A percentile compares a stretch with the other conserved stretches of the same genome.
Evolutionary conservation across 2,329 filamentous ascomycete species (phyloP).

Genomic region (Hymenoscyphus repandus): DNA sequence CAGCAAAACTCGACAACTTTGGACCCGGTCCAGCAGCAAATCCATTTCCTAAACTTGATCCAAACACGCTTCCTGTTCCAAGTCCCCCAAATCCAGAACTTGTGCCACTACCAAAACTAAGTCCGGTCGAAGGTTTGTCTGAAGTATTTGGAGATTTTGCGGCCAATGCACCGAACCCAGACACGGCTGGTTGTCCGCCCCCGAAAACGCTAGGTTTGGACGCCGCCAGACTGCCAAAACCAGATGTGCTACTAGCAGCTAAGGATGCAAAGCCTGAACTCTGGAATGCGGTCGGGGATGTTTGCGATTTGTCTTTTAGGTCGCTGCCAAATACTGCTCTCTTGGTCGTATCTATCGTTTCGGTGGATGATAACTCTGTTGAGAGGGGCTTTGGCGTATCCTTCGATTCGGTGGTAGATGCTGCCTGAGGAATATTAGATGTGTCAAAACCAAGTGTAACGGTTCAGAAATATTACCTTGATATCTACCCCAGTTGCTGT

Average conservation of each 20-base stretch:
- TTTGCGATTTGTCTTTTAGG: constrained; percentile 33
- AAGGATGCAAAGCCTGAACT: constrained; percentile 65
- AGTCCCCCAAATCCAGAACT: constrained; percentile 31
- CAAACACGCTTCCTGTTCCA: constrained; percentile 36
- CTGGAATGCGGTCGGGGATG: constrained; percentile 59
- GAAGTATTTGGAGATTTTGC: not conserved
- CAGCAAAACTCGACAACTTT: constrained; percentile 65
- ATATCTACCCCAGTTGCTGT: constrained; percentile 22
- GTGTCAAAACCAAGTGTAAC: too few species aligned
- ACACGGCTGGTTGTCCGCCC: constrained; percentile 32
- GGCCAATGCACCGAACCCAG: constrained; percentile 43
- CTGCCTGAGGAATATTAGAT: too few species aligned
- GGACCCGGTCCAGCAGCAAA: constrained; percentile 35
- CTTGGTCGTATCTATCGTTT: constrained; percentile 13
- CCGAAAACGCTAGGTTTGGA: constrained; percentile 47
- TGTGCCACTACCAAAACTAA: constrained; percentile 31
- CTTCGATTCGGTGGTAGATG: constrained; percentile 1
- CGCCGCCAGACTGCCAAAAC: constrained; percentile 54
- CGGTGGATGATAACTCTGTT: constrained; percentile 6
- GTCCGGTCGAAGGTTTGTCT: constrained; percentile 28
- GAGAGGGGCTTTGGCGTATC: constrained; percentile 5
- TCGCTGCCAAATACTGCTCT: constrained; percentile 18
- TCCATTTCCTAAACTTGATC: constrained; percentile 37
- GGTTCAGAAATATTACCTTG: too few species aligned
- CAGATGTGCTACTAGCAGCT: constrained; percentile 54